Percentiles rank a stretch among this genome's conserved stretches.
phyloP scores from a whole-genome alignment of 768 basidiomycete species.

The Amanita molliuscula region DNA sequence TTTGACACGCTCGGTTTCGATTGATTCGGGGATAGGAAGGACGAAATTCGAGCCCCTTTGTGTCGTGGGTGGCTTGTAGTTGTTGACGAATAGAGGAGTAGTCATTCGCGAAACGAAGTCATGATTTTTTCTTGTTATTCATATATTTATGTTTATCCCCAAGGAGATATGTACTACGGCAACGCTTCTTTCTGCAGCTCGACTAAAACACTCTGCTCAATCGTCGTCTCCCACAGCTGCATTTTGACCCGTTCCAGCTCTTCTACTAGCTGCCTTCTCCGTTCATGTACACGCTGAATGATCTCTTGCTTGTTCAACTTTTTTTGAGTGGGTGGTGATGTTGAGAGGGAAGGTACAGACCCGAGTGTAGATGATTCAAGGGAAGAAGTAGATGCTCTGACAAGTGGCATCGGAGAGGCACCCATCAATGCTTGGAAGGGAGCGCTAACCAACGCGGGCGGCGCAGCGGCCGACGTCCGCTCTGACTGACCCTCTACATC shows the following conservation, averaged over 20 bases:
- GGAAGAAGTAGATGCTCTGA: neutral
- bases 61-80: neutral
- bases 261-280: conserved; percentile 36
- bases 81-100: neutral
- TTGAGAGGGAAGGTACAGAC: neutral
- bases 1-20: conserved; percentile 31
- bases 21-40: conserved; percentile 23
- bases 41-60: conserved; percentile 26
- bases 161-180: neutral
- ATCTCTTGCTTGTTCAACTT: conserved; percentile 11
- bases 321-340: neutral
- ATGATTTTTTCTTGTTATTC: neutral
- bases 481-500: neutral
- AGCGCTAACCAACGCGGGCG: neutral
- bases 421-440: neutral
- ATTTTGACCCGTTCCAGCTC: conserved; percentile 53
- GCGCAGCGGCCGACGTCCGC: neutral
- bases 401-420: neutral
- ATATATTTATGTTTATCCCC: neutral
- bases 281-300: conserved; percentile 35
- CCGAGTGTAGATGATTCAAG: neutral
- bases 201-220: conserved; percentile 56
- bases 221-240: conserved; percentile 64
- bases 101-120: neutral
- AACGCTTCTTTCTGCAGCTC: conserved; percentile 27